Conservation (phyloP, 2,329 filamentous ascomycete species). For the Onygenales sp. region DNA sequence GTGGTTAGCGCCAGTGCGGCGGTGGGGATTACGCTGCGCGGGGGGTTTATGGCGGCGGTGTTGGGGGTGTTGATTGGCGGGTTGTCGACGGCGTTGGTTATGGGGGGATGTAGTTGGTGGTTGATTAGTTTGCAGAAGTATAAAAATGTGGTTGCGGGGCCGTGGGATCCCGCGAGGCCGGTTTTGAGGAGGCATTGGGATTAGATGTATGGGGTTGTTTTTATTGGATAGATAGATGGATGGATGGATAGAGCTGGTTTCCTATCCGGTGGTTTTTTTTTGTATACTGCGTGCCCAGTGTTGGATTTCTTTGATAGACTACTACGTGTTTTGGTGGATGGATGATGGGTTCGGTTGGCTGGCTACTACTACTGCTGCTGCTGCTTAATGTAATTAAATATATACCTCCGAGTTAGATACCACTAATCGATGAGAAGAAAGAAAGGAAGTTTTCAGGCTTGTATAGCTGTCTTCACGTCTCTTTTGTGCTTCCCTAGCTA, state of each 20-base stretch:
- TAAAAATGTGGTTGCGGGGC: conserved; percentile 97
- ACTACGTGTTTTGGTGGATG: too few relatives aligned
- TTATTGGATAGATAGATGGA: neutral
- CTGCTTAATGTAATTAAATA: too few relatives aligned
- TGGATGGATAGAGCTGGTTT: neutral
- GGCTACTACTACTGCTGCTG: too few relatives aligned
- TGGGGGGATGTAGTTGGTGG: conserved; percentile 97
- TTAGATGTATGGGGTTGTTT: conserved; percentile 11
- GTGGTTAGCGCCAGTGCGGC: conserved; percentile 73
- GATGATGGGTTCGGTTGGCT: too few relatives aligned
- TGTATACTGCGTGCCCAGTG: neutral
- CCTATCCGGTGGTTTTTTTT: neutral
- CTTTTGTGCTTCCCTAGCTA: too few relatives aligned
- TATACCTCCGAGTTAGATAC: too few relatives aligned
- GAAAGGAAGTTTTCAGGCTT: too few relatives aligned
- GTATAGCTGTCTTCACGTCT: too few relatives aligned
- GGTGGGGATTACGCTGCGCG: conserved; percentile 54
- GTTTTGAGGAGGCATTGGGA: conserved; percentile 36
- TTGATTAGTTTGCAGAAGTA: conserved; percentile 94
- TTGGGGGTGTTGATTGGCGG: conserved; percentile 68
- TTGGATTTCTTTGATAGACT: neutral
- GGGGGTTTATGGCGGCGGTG: conserved; percentile 46
- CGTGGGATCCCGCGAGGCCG: conserved; percentile 92
- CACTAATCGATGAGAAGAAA: too few relatives aligned
- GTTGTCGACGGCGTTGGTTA: conserved; percentile 64